Evolutionary conservation across 805 yeast species (phyloP), one percentile per base, ranked within the genome.

Genomic region (Candida verbasci): DNA sequence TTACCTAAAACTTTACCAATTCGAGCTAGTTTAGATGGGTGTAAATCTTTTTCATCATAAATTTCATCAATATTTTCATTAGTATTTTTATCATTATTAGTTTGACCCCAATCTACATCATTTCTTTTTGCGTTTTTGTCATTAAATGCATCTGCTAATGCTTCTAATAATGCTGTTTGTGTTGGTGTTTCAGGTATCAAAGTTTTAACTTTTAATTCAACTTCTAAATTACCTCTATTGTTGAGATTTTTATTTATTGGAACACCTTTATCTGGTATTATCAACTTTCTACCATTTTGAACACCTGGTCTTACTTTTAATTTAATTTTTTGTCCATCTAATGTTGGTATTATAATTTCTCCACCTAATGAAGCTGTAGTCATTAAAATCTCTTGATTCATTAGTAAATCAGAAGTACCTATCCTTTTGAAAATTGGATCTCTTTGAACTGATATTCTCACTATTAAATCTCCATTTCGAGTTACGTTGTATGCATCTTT

Each of bases 361-460:
- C 99, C 99, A 42, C 99, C 99, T 30, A 93, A 68, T 0, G 96
- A 88, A 1, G 98, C 98, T 0, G 98, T 93, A 1, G 98, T 93
- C 79, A 87, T 84, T 32, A 93, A 84, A 35, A 93, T 79, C 29
- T 78, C 77, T 31, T 80, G 77, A 18, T 71, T 68, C 51, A 78
- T 74, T 39, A 83, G 57, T 40, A 93, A 71, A 50, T 86, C 82
- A 46, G 76, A 74, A 24, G 83, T 81, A 23, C 68, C 68, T 7
- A 31, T 25, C 34, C 96, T 74, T 20, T 68, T 63, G 60, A 89
- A 93, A 21, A 67, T 61, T 24, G 80, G 72, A 57, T 93, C 96
- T 21, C 80, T 80, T 47, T 74, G 69, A 20, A 93, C 93, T 45
- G 79, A 76, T 26, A 93, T 78, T 49, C 95, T 74, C 15, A 93